Base-by-base conservation (phyloP, 148 eudicot species). In the Rheum nobile region DNA sequence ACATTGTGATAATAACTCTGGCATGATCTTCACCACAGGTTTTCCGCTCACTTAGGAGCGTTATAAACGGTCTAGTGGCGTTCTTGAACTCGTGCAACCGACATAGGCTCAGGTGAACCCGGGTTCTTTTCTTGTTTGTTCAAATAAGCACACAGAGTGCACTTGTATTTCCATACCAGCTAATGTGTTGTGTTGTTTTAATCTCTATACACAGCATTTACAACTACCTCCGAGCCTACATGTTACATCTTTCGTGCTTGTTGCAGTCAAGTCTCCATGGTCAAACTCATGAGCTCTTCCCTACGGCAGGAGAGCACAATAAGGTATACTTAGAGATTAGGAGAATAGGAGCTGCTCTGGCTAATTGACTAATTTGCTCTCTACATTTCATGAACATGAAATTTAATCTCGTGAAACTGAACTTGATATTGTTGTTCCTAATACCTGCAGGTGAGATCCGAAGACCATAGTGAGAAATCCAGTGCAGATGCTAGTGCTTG, bases 21-120 rank as follows among this genome's bases (percentile, higher is more conserved):
- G 26, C 16, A 32, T 32, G 70, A 65, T 31, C 70, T 65, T 65
- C 22, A 14, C 50, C 19, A 46, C 82, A 92, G 99, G 83, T 95
- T 72, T 90, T 95, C 54, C 92, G 92, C 37, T 88, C 99, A 77
- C 75, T 95, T 46, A 83, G 88, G 70, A 89, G 92, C 75, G 82
- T 95, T 80, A 71, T 89, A 21, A 73, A 95, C 78, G 99, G 97
- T 28, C 78, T 91, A 71, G 87, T 84, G 48, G 90, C 94, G n/a
- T 90, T 92, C 80, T 87, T 92, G 38, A 74, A 83, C 75, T 84
- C 99, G 52, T 95, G 96, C 86, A 95, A 88, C 75, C 87, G 99
- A 71, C 99, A 95, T 81, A 86, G 97, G 59, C 86, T 88, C 24
- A 95, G 99, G 99, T 95, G 71, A 38, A 11, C 31, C 3, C 14